phyloP scores from a whole-genome alignment of 345 rosid species.

The Diplotaxis tenuifolia region DNA sequence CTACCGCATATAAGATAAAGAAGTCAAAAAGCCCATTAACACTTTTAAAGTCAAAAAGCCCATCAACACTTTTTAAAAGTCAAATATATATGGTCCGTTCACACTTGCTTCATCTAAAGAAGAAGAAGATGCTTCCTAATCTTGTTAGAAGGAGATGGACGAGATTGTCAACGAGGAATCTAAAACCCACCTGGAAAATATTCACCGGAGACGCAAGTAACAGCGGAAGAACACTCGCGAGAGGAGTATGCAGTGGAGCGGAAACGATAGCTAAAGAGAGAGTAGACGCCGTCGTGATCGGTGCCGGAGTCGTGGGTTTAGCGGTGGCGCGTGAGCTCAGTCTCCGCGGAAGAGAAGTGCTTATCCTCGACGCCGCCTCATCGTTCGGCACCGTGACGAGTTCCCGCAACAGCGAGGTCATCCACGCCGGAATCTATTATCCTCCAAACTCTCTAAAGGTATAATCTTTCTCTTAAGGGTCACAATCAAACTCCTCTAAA shows the following conservation, averaged over 20 bases:
- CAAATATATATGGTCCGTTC: no score
- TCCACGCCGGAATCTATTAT: slow-evolving; percentile 94
- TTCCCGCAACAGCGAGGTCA: slow-evolving; percentile 86
- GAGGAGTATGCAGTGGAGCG: slow-evolving; percentile 16
- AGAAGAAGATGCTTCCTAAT: slow-evolving; percentile 23
- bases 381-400: slow-evolving; percentile 82
- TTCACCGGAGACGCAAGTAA: neutral
- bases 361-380: slow-evolving; percentile 75
- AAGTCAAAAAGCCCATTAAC: neutral
- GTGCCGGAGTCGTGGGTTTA: slow-evolving; percentile 88
- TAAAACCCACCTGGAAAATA: neutral
- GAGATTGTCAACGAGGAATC: slow-evolving; percentile 12
- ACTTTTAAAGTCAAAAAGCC: no score
- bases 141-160: slow-evolving; percentile 25
- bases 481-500: neutral
- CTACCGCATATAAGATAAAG: neutral
- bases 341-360: slow-evolving; percentile 59
- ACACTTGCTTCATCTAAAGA: neutral
- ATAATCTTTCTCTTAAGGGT: neutral
- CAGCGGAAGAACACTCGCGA: no score
- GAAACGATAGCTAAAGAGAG: slow-evolving; percentile 51
- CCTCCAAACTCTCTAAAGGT: slow-evolving; percentile 76
- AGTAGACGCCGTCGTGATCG: slow-evolving; percentile 79
- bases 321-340: slow-evolving; percentile 75
- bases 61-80: no score